Evolutionary conservation across 1,284 basidiomycete genomes (phyloP), one percentile per base, ranked within the genome.

Genomic region (Trichosporon faecale): DNA sequence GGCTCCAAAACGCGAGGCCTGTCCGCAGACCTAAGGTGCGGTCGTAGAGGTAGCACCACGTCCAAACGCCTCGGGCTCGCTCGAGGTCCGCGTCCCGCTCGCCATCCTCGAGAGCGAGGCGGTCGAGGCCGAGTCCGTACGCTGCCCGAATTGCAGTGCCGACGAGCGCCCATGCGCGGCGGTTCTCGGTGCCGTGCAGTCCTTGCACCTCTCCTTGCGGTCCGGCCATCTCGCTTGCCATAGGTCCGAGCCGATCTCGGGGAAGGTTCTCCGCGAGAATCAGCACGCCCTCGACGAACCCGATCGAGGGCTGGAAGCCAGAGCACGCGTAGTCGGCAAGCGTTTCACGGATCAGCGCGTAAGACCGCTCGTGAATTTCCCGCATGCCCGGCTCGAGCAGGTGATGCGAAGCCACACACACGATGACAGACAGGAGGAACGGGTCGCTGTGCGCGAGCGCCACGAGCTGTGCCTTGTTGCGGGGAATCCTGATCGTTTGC

Each of bases 31-130:
- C 80, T 64, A 84, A 80, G 33, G 83, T 82, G 3, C 83, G 79
- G 70, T 85, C 84, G 71, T 83, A 84, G 7, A 85, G 78, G 67
- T 85, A 85, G 73, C 84, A 85, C 79, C 82, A 85, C 3, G 84
- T 85, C 83, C 83, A 85, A 6, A 81, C 82, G n/a, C 81, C 76
- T 60, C 82, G 73, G 9, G 82, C 82, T 12, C 84, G 75, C 61
- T 85, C 82, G 11, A 83, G 73, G 49, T 80, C 78, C 2, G 79
- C 73, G 9, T 77, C 76, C 9, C 77, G 73, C 23, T 77, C 71
- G 11, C 73, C 77, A 37, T 81, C 80, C 40, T 82, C 80, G 18
- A 81, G 74, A 2, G 83, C 74, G 25, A 81, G 73, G 66, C 79
- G 79, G 69, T 80, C 78, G 35, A 84, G 74, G 0, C 82, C 82